Base-by-base conservation (phyloP, 495 filamentous ascomycete genomes). In the Xylaria bambusicola region DNA sequence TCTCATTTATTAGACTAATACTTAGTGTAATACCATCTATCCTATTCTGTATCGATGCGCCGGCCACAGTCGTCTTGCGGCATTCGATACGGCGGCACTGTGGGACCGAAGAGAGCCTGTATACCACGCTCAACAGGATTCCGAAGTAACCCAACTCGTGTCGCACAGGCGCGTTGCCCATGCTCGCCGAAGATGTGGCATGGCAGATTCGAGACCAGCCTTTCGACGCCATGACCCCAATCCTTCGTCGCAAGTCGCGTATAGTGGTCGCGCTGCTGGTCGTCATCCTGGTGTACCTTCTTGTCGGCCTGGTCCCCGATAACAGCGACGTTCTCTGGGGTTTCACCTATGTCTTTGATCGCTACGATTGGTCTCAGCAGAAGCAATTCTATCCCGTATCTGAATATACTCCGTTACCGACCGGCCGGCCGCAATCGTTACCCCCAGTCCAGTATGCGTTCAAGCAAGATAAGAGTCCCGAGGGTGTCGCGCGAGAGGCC, bases 311-410 rank as follows among this genome's bases (percentile, higher is more conserved):
- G 36, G 46, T 71, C 15, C 68, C 66, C 51, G 66, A 69, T 18
- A 63, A 52, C n/a, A 53, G 35, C 62, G 58, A 69, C 24, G 64
- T 67, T 18, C 55, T 69, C 26, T 69, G 60, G 62, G 68, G 66
- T 48, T 65, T 66, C 61, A 61, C 60, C 24, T 79, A 71, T 42
- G 62, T 69, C 5, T 68, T 49, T 9, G 72, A 63, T 48, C 75
- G 66, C 61, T 78, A 73, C 58, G 70, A 81, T 70, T 81, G 78
- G 78, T 70, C 69, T 44, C 66, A 71, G 18, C 64, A 71, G 10
- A 46, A 48, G 38, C 61, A 64, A n/a, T 64, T 61, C 23, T 66
- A 71, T 50, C 69, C 73, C 1, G 69, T 77, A 35, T 62, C 68
- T n/a, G 58, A 71, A 44, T 70, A 71, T 55, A 62, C 53, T 36